phyloP scores from a whole-genome alignment of 139 green algal species.

The Volvox africanus region DNA sequence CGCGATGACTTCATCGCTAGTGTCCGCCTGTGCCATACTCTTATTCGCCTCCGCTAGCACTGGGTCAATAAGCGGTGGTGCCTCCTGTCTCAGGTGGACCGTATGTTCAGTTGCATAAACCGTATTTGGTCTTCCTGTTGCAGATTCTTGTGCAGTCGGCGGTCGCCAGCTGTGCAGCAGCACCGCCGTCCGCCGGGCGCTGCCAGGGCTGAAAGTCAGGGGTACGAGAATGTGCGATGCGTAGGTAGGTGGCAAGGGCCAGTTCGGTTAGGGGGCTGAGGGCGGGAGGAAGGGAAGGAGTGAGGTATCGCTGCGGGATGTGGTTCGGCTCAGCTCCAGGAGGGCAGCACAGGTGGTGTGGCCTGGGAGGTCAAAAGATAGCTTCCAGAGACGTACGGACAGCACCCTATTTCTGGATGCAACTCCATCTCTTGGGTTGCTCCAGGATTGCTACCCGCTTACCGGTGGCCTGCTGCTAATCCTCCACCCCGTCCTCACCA shows the following conservation, averaged over 20 bases:
- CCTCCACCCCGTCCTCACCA: not conserved
- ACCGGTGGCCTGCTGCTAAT: not conserved
- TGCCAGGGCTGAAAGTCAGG: constrained; percentile 4
- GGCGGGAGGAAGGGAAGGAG: not conserved
- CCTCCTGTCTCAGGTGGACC: too few species aligned
- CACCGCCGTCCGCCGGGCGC: constrained; percentile 31
- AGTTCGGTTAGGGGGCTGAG: constrained; percentile 59
- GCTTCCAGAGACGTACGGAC: not conserved
- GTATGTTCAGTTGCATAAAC: too few species aligned
- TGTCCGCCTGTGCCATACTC: not conserved
- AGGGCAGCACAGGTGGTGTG: too few species aligned
- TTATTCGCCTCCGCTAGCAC: not conserved
- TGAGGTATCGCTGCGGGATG: not conserved
- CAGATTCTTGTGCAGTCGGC: not conserved
- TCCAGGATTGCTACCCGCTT: not conserved
- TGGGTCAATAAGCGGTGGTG: too few species aligned
- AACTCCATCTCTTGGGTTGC: not conserved
- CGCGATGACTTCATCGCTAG: not conserved
- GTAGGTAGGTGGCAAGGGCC: not conserved
- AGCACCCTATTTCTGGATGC: not conserved
- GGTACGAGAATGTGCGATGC: not conserved
- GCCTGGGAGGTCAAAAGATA: not conserved
- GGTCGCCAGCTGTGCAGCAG: constrained; percentile 78
- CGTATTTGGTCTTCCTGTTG: not conserved
- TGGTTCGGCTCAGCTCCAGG: too few species aligned